Percentiles rank a stretch among this genome's conserved stretches.
Evolutionary conservation across 2,329 filamentous ascomycete genomes (phyloP).

Genomic region (Arthrobotrys sphaeroides): DNA sequence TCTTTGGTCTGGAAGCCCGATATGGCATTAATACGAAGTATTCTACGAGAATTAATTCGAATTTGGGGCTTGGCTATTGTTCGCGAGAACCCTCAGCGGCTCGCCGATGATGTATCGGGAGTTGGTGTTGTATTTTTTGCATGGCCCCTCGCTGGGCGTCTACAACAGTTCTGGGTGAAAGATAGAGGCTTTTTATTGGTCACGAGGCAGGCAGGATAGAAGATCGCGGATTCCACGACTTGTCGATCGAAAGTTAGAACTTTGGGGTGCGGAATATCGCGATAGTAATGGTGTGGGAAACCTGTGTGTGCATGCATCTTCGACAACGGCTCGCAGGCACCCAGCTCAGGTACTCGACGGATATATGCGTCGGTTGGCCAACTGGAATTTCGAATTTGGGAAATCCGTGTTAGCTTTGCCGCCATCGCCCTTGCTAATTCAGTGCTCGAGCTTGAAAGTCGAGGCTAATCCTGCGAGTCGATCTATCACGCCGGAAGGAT

Average conservation of each 20-base stretch:
- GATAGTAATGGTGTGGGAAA: neutral
- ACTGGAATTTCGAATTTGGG: constrained; percentile 5
- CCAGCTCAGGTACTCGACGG: neutral
- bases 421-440: constrained; percentile 26
- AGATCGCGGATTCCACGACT: constrained; percentile 34
- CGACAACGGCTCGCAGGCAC: neutral
- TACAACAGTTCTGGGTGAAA: constrained; percentile 14
- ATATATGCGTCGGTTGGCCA: neutral
- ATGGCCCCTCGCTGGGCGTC: constrained; percentile 21
- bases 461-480: constrained; percentile 2
- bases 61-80: neutral
- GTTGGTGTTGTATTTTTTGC: constrained; percentile 43
- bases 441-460: neutral
- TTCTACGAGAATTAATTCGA: too few species aligned
- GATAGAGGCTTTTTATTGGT: constrained; percentile 29
- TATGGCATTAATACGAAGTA: constrained; percentile 29
- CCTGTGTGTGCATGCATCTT: constrained; percentile 10
- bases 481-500: constrained; percentile 22
- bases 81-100: neutral
- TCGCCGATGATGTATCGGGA: neutral
- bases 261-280: neutral
- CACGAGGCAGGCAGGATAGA: constrained; percentile 35
- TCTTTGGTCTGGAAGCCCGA: constrained; percentile 36
- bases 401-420: constrained; percentile 15
- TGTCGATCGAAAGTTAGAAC: constrained; percentile 14